Evolutionary conservation across 345 rosid genomes (phyloP).

Genomic region (Clausena lansium): DNA sequence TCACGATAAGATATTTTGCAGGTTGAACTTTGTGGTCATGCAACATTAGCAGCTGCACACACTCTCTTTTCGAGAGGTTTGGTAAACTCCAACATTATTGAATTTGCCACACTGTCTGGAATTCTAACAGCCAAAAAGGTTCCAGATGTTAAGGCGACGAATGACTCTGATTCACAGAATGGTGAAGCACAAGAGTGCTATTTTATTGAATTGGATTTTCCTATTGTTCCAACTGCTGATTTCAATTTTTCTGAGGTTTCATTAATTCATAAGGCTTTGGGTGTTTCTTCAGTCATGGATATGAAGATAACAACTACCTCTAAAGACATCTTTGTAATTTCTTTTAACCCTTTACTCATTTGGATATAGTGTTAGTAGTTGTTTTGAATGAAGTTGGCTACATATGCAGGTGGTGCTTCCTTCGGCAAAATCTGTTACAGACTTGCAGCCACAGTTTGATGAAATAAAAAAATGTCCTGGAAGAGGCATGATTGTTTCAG

Average conservation of each 20-base stretch:
- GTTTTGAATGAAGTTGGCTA: not conserved
- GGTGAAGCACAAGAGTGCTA: constrained; percentile 31
- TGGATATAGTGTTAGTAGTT: not conserved
- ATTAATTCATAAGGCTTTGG: constrained; percentile 48
- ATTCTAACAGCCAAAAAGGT: constrained; percentile 60
- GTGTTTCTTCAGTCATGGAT: constrained; percentile 52
- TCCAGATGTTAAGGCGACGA: constrained; percentile 18
- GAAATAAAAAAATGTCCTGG: constrained; percentile 52
- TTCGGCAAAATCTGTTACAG: constrained; percentile 52
- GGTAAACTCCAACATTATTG: too few relatives aligned
- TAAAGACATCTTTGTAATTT: too few relatives aligned
- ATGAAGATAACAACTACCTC: constrained; percentile 34
- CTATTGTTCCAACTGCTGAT: constrained; percentile 35
- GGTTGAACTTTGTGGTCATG: constrained; percentile 85
- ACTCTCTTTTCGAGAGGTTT: constrained; percentile 49
- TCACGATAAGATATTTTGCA: constrained; percentile 18
- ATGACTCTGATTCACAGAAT: constrained; percentile 23
- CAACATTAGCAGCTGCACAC: constrained; percentile 80
- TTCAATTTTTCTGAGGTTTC: constrained; percentile 27
- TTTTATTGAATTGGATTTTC: constrained; percentile 63
- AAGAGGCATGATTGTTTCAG: constrained; percentile 60
- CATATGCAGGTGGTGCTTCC: constrained; percentile 58
- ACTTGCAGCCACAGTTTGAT: constrained; percentile 50
- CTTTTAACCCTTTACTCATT: too few relatives aligned
- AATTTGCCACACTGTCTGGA: too few relatives aligned